Evolutionary conservation across 2,329 filamentous ascomycete genomes (phyloP).

Genomic region (Colletotrichum phormii): DNA sequence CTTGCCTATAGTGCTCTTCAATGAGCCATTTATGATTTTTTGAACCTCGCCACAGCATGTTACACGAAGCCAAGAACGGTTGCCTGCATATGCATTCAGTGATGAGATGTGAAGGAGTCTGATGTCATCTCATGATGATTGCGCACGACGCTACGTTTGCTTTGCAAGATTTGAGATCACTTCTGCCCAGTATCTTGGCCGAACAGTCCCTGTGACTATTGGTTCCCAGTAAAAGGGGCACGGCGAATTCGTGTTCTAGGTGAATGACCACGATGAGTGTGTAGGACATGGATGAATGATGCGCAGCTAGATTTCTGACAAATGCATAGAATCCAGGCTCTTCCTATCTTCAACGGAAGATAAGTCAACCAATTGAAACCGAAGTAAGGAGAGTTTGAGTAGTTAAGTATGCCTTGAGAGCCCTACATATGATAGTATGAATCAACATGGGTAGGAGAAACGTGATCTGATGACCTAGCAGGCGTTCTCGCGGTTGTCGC

Average conservation of each 20-base stretch:
- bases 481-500: not conserved
- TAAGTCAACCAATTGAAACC: not conserved
- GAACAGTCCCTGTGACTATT: not conserved
- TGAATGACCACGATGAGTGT: too few relatives aligned
- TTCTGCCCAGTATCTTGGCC: not conserved
- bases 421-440: not conserved
- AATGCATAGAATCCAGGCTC: not conserved
- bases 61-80: too few relatives aligned
- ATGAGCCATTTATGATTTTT: not conserved
- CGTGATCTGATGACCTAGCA: not conserved
- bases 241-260: not conserved
- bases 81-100: not conserved
- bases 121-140: not conserved
- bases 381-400: not conserved
- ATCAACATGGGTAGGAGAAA: not conserved
- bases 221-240: not conserved
- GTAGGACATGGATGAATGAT: not conserved
- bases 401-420: too few relatives aligned
- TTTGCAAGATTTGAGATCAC: not conserved
- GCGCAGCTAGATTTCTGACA: not conserved
- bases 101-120: not conserved
- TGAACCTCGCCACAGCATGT: not conserved
- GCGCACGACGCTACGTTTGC: not conserved
- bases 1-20: constrained; percentile 17
- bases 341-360: not conserved